These are phyloP conservation scores for Termitomyces sp. DNA, from an alignment of 768 basidiomycete species.

Conservation along the genomic window DNA sequence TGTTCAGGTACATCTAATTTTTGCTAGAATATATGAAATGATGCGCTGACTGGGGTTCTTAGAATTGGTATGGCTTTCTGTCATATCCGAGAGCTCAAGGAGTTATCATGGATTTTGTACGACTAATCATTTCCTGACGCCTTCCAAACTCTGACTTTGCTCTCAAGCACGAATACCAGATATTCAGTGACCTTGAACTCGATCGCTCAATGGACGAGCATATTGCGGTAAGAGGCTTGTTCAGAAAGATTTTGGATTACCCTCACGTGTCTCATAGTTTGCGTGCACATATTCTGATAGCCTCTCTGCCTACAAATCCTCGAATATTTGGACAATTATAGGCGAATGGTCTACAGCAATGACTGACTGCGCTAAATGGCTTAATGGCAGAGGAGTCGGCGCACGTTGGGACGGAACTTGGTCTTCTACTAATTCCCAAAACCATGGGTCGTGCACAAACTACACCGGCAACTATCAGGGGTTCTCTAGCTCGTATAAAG, in stretches of 20 bases:
- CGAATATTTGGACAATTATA: slow-evolving; percentile 70
- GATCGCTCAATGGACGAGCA: slow-evolving; percentile 55
- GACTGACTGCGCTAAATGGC: slow-evolving; percentile 76
- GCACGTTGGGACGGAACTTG: slow-evolving; percentile 67
- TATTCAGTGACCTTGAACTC: slow-evolving; percentile 62
- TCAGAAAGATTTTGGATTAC: not conserved
- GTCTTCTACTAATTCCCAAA: slow-evolving; percentile 39
- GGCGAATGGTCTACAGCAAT: slow-evolving; percentile 80
- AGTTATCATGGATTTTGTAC: slow-evolving; percentile 66
- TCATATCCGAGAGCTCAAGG: slow-evolving; percentile 50
- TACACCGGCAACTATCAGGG: slow-evolving; percentile 58
- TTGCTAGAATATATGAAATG: not conserved
- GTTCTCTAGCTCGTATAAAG: slow-evolving; percentile 64
- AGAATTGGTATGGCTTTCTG: slow-evolving; percentile 64
- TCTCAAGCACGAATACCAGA: slow-evolving; percentile 67
- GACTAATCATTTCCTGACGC: not conserved
- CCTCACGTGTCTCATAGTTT: slow-evolving; percentile 30
- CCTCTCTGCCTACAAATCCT: slow-evolving; percentile 44
- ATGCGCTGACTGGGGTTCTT: slow-evolving; percentile 5
- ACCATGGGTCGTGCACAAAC: slow-evolving; percentile 59
- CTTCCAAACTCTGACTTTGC: slow-evolving; percentile 2
- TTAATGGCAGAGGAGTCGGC: slow-evolving; percentile 75
- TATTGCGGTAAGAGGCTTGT: slow-evolving; percentile 39
- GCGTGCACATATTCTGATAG: slow-evolving; percentile 52
- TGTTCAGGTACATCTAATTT: slow-evolving; percentile 38